Base-by-base conservation (phyloP, 345 rosid genomes). In the Bretschneidera sinensis region DNA sequence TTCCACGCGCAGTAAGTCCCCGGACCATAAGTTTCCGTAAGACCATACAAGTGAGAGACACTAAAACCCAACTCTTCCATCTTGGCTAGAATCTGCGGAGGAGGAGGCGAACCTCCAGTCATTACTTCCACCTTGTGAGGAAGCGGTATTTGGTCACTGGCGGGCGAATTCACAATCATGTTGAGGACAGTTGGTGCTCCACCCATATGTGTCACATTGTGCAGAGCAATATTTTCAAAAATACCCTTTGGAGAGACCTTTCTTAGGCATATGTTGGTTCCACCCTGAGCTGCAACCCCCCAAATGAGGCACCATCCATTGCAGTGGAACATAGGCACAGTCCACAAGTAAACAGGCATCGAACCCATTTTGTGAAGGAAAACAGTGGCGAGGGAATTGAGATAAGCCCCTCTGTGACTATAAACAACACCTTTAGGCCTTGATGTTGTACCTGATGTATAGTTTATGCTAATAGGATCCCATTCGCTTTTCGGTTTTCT, bases 251-350 rank as follows among this genome's bases (percentile, higher is more conserved):
- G 79, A 13, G 80, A 51, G 59, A 86, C 83, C 31, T 83, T 86
- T 59, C 92, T 73, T 0, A 83, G 72, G 73, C 95, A 89, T 43
- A 92, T 64, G 66, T 83, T 92, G 0, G 87, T 86, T 45, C 96
- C 98, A 4, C 98, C 98, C 43, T 76, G 89, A 0, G 96, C 96
- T 0, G 96, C 91, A 35, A 92, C 67, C 10, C 95, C 98, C 98
- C 98, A 92, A 13, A 65, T 31, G 2, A 92, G 86, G 50, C 92
- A 86, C 97, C 98, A 89, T 0, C 97, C 97, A 7, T 89, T 92
- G 65, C 95, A 87, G 48, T 89, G 98, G 73, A 92, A 92, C 94
- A 92, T 87, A 0, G 98, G 98, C 14, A 92, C 92, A 0, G 92
- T 85, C 97, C 98, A 92, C 6, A 92, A 58, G 55, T 87, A 92